Evolutionary conservation across 1,139 yeast genomes (phyloP), one percentile per base, ranked within the genome.

Genomic region (Sugiyamaella xylanicola): DNA sequence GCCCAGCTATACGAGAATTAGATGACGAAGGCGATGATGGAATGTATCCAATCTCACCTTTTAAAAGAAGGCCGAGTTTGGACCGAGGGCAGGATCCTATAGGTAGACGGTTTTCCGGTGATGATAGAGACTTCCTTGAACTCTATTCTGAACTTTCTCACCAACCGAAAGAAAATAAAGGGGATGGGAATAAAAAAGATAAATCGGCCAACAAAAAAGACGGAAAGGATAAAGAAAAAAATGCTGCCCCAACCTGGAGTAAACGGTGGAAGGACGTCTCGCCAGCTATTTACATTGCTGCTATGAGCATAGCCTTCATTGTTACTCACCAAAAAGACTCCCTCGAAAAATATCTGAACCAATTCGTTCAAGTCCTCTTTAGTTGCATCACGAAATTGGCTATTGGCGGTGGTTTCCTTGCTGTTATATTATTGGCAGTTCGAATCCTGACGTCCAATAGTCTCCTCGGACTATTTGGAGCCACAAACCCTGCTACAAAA

Each of bases 271-370:
- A 41, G 27, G 49, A 55, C 3, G 44, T 62, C 15, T 61, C 63
- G n/a, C 66, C 66, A 9, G 66, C 66, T 2, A 51, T 63, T 7
- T 62, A 58, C 47, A 48, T 63, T n/a, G 63, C 66, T 15, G 51
- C 61, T 8, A 59, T 63, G 46, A 51, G 60, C 22, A 56, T 60
- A n/a, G 65, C 66, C 19, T 52, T 63, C 39, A 47, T 63, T 37
- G 54, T 63, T 19, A 62, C 57, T n/a, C 65, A 61, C 36, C 65
- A 62, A 53, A 57, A 58, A 13, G 65, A 61, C 11, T 48, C 54
- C 44, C 60, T 63, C 36, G 64, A 63, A 45, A 59, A 52, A 16
- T 59, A 61, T 43, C 55, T 63, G 16, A 63, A 60, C 25, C 60
- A 60, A 25, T 56, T 62, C 4, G 54, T 63, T 25, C 59, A 56